These are phyloP conservation scores for Corymbia maculata DNA, from an alignment of 345 rosid genomes.

Conservation along the genomic window DNA sequence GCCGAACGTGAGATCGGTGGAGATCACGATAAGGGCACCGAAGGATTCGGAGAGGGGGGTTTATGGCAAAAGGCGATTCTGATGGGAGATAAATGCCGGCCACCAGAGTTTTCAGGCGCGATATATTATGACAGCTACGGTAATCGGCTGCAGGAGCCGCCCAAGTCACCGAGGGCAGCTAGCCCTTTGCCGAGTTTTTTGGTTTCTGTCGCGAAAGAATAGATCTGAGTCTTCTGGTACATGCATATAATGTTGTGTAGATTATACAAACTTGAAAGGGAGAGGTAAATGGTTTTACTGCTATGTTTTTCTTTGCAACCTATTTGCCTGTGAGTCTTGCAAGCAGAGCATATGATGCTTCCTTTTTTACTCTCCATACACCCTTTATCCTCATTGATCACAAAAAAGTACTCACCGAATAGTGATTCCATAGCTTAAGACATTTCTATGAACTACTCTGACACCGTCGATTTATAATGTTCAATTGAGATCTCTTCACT, in stretches of 20 bases:
- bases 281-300: not conserved
- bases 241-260: not conserved
- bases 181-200: slow-evolving; percentile 17
- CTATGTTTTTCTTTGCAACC: not conserved
- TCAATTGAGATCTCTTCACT: not conserved
- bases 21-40: not conserved
- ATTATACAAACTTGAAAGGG: not conserved
- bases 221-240: not conserved
- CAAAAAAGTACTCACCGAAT: not conserved
- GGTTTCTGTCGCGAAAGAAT: not conserved
- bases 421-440: not conserved
- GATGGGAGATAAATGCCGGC: slow-evolving; percentile 45
- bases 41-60: slow-evolving; percentile 30
- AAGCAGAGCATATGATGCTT: not conserved
- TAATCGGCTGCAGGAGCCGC: slow-evolving; percentile 17
- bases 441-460: not conserved
- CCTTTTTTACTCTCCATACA: not conserved
- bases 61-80: slow-evolving; percentile 33
- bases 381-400: not conserved
- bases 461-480: not conserved
- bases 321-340: not conserved
- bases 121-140: slow-evolving; percentile 27
- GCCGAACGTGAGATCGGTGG: not conserved
- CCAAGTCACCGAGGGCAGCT: slow-evolving; percentile 21
- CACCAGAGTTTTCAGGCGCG: slow-evolving; percentile 34